Evolutionary conservation across 129 eudicot species (phyloP).

Genomic region (Artemisia annua): DNA sequence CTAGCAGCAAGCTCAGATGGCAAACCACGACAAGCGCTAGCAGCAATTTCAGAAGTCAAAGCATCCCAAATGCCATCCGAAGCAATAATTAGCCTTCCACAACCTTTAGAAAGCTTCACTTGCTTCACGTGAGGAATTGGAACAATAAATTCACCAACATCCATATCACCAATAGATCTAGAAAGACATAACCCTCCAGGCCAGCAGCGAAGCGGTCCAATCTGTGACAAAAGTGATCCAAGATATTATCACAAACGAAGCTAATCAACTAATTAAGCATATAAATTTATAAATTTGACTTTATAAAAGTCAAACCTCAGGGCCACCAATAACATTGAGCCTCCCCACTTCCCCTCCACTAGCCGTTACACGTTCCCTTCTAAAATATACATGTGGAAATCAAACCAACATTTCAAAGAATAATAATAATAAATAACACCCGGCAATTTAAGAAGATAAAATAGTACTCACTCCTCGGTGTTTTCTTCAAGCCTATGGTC

Average conservation of each 20-base stretch:
- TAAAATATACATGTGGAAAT: constrained; percentile 29
- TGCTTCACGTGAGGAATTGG: constrained; percentile 87
- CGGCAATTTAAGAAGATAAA: neutral
- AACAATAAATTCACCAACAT: constrained; percentile 86
- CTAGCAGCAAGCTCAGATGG: constrained; percentile 90
- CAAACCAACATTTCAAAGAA: constrained; percentile 16
- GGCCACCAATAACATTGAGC: constrained; percentile 69
- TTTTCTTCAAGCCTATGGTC: constrained; percentile 92
- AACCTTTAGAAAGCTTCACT: constrained; percentile 75
- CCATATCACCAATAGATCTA: constrained; percentile 87
- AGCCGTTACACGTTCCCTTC: constrained; percentile 79
- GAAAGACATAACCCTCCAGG: constrained; percentile 97
- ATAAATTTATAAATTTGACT: neutral
- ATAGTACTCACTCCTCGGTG: constrained; percentile 62
- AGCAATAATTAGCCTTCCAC: constrained; percentile 88
- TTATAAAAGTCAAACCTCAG: constrained; percentile 46
- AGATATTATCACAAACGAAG: constrained; percentile 21
- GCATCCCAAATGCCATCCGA: constrained; percentile 96
- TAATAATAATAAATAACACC: neutral
- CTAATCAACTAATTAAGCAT: constrained; percentile 5
- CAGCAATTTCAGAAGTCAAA: constrained; percentile 64
- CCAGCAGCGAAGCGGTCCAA: constrained; percentile 95
- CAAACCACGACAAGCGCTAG: constrained; percentile 71
- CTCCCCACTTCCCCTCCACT: constrained; percentile 94
- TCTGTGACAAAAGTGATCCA: constrained; percentile 36